Conservation (phyloP, 768 basidiomycete species). For the Trametes cubensis region DNA sequence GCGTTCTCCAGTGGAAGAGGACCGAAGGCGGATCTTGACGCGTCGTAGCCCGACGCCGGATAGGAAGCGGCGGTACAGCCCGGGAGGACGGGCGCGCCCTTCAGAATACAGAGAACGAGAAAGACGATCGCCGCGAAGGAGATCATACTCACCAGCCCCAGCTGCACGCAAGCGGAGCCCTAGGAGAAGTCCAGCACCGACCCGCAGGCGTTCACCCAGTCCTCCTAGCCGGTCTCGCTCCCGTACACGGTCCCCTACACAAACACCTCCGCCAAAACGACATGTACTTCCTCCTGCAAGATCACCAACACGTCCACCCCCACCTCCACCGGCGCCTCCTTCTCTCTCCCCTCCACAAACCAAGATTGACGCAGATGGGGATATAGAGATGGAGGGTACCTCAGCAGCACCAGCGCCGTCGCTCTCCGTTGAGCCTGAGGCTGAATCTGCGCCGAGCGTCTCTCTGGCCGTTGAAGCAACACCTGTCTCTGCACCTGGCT, state of each 20-base stretch:
- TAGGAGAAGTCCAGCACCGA: constrained; percentile 9
- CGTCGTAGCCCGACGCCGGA: constrained; percentile 26
- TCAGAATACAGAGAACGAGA: constrained; percentile 19
- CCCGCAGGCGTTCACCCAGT: neutral
- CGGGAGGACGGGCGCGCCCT: neutral
- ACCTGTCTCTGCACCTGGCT: neutral
- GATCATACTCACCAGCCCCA: constrained; percentile 13
- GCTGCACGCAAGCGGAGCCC: constrained; percentile 15
- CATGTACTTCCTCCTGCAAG: constrained; percentile 21
- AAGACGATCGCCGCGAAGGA: constrained; percentile 15
- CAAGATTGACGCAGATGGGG: constrained; percentile 14
- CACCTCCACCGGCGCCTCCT: constrained; percentile 6
- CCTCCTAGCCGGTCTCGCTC: constrained; percentile 23
- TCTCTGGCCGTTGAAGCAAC: neutral
- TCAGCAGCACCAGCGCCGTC: neutral
- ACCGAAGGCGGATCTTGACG: neutral
- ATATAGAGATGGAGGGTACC: constrained; percentile 16
- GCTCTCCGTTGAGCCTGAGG: neutral
- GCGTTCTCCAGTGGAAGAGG: constrained; percentile 14
- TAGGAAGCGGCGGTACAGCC: constrained; percentile 19
- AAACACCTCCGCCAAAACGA: constrained; percentile 17
- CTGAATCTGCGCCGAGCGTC: neutral
- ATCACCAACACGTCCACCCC: constrained; percentile 15
- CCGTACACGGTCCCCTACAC: constrained; percentile 18
- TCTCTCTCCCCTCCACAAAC: neutral